Base-by-base conservation (phyloP, 2,329 filamentous ascomycete species). In the Aureobasidium vineae region DNA sequence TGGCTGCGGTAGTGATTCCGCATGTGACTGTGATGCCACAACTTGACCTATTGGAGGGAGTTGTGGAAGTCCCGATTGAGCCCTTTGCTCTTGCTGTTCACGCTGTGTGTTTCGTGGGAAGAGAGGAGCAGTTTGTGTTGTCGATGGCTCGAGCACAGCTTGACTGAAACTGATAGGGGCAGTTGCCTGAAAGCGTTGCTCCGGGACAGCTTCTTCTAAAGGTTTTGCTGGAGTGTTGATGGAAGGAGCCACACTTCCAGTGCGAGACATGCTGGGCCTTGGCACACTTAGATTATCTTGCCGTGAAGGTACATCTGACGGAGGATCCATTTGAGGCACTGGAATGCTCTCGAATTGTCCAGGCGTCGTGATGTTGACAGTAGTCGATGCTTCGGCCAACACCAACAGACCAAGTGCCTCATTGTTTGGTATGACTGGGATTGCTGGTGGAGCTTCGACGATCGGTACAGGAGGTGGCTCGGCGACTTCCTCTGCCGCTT, bases 381-480 rank as follows among this genome's bases (percentile, higher is more conserved):
- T 71, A 40, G 71, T 69, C 16, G 76, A 77, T 15, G 76, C 65
- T 15, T 75, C 72, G 31, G 76, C 77, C 63, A 79, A 73, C 59
- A 77, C 66, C 69, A 75, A 75, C 38, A 82, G 71, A 28, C 77
- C 76, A 33, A 74, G 68, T 5, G 79, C 79, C 60, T 79, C 72
- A 31, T 78, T 78, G 68, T 81, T 81, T 1, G 75, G 74, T 66
- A 80, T 74, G 26, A 75, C 65, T 49, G 67, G 59, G 33, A 70
- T 66, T 13, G 66, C 57, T 3, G 68, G 66, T 45, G 69, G 57
- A 21, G 75, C 65, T 16, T 63, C 33, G 23, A 52, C 21, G 28
- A 60, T 33, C 26, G 71, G 69, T 15, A 63, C 59, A 3, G 68
- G 66, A 54, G 69, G 57, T 23, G 66, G 66, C 7, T 21, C 45